Evolutionary conservation across 441 rosid species (phyloP), one percentile per base, ranked within the genome.

Genomic region (Euphorbia schlechtendalii): DNA sequence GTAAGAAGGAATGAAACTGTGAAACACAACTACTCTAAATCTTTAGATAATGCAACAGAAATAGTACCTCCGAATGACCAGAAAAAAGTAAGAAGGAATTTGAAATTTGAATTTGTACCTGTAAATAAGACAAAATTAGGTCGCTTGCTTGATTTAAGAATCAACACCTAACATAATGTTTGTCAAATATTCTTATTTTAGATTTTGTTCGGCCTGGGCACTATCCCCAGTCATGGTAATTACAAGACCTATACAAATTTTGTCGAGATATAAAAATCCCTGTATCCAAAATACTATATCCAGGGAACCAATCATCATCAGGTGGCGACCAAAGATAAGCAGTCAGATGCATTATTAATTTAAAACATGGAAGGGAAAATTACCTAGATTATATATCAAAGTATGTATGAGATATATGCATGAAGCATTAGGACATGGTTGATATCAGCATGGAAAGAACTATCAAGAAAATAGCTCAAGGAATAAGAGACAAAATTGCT

Each of bases 91-190:
- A 41, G 98, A 87, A 57, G 98, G 97, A 74, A 90, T 86, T 68
- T 68, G 96, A 77, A 93, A 90, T 76, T 93, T 93, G 91, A 93
- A 86, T 75, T 86, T 77, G 83, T 90, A 93, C 98, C 98, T 93
- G 92, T 77, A 78, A 78, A 69, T 49, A 63, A 59, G 21, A 36
- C 32, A 69, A 34, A 2, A 59, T n/a, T 18, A 46, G 5, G 41
- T 48, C 59, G 73, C 27, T 56, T 61, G 17, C 18, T 65, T 53
- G n/a, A n/a, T n/a, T n/a, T n/a, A n/a, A n/a, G n/a, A n/a, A n/a
- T n/a, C n/a, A n/a, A n/a, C n/a, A n/a, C n/a, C n/a, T n/a, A n/a
- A n/a, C n/a, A n/a, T n/a, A n/a, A n/a, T n/a, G n/a, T n/a, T n/a
- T n/a, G n/a, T n/a, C n/a, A n/a, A n/a, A n/a, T 18, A 53, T 58